phyloP scores from a whole-genome alignment of 2,329 filamentous ascomycete species.

The Xylaria sp. region DNA sequence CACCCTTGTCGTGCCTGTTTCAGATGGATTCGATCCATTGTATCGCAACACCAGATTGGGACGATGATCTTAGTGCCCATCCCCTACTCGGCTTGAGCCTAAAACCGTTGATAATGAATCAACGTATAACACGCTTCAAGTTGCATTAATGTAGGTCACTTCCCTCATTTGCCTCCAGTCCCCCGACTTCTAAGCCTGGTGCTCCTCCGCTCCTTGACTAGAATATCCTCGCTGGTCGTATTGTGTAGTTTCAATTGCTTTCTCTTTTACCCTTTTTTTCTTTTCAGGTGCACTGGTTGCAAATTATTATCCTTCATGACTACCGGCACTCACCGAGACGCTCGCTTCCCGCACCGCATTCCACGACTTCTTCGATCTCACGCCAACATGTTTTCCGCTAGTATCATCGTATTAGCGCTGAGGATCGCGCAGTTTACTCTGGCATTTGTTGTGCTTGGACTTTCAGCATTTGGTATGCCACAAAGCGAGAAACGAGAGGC shows the following conservation, averaged over 20 bases:
- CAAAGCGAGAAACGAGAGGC: not conserved
- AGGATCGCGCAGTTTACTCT: conserved; percentile 59
- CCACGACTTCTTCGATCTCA: conserved; percentile 37
- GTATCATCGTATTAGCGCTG: conserved; percentile 53
- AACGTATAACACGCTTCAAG: conserved; percentile 34
- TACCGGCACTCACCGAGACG: conserved; percentile 42
- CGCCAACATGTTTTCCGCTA: conserved; percentile 54
- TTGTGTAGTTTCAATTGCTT: conserved; percentile 2
- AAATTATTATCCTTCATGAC: conserved; percentile 42
- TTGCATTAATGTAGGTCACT: conserved; percentile 40
- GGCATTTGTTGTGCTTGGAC: conserved; percentile 57
- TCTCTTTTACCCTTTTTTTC: conserved; percentile 1
- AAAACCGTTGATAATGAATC: conserved; percentile 40
- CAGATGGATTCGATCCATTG: conserved; percentile 51
- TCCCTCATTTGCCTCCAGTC: conserved; percentile 35
- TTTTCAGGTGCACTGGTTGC: conserved; percentile 33
- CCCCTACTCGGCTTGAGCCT: conserved; percentile 28
- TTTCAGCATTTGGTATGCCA: conserved; percentile 62
- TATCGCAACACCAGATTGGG: conserved; percentile 42
- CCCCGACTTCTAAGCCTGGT: conserved; percentile 39
- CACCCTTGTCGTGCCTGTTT: conserved; percentile 50
- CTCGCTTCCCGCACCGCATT: conserved; percentile 46
- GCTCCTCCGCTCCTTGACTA: conserved; percentile 41
- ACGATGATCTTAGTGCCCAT: conserved; percentile 40
- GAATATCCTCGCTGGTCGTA: conserved; percentile 38